Conservation (phyloP, 345 rosid species). For the Gossypium mustelinum region DNA sequence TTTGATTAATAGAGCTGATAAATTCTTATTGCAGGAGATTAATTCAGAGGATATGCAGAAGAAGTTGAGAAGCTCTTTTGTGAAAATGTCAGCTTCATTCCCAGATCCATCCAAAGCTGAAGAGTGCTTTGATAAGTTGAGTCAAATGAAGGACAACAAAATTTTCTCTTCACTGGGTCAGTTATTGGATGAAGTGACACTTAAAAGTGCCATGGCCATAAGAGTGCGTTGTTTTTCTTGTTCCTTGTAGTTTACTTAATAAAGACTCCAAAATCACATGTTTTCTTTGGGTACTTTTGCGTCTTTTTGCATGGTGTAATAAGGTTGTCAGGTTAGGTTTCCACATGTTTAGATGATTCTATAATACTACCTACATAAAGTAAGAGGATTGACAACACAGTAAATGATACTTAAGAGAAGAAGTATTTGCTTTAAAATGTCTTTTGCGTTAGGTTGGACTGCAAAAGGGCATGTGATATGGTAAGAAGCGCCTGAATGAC, state of each 20-base stretch:
- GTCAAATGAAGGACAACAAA: constrained; percentile 53
- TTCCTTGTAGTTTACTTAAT: constrained; percentile 7
- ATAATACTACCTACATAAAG: neutral
- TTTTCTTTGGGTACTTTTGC: neutral
- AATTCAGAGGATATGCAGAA: constrained; percentile 48
- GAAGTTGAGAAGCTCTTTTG: constrained; percentile 37
- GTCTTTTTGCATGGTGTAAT: neutral
- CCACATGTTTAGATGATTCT: neutral
- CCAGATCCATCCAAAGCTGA: constrained; percentile 72
- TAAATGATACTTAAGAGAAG: neutral
- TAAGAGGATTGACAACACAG: neutral
- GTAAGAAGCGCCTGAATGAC: neutral
- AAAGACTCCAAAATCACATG: neutral
- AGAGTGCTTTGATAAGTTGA: constrained; percentile 60
- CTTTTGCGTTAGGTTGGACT: neutral
- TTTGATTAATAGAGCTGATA: constrained; percentile 3
- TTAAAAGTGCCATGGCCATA: constrained; percentile 31
- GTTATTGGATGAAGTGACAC: constrained; percentile 48
- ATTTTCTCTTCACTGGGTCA: constrained; percentile 48
- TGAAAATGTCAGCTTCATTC: constrained; percentile 74
- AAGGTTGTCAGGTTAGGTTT: neutral
- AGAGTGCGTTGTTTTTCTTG: constrained; percentile 39
- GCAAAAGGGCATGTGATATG: neutral
- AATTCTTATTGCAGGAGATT: constrained; percentile 43
- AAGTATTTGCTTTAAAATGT: neutral